Percentiles rank a stretch among this genome's conserved stretches.
These are phyloP conservation scores for Fraxinus excelsior DNA, from an alignment of 257 asterid species.

Conservation along the genomic window DNA sequence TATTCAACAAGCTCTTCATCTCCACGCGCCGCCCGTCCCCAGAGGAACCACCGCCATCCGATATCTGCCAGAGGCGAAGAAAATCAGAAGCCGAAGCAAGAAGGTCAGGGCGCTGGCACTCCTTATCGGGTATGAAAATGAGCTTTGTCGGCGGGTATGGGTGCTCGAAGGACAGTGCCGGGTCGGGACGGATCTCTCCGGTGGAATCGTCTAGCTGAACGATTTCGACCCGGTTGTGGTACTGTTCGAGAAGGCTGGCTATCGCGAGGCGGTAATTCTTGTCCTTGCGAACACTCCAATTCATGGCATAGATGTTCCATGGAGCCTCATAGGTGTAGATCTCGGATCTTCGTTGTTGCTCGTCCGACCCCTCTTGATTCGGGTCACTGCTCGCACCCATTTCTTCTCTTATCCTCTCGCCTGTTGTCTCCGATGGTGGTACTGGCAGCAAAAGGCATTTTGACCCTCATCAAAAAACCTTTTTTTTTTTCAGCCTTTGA, in stretches of 20 bases:
- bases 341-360: slow-evolving; percentile 96
- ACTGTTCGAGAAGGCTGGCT: slow-evolving; percentile 81
- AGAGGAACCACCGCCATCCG: slow-evolving; percentile 36
- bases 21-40: slow-evolving; percentile 63
- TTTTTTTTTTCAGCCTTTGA: too few species aligned
- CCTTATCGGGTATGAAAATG: slow-evolving; percentile 89
- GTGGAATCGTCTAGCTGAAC: slow-evolving; percentile 85
- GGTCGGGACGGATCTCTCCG: slow-evolving; percentile 86
- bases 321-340: slow-evolving; percentile 99
- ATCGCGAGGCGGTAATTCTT: slow-evolving; percentile 88
- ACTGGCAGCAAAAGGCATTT: too few species aligned
- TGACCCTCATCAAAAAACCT: too few species aligned
- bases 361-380: slow-evolving; percentile 82
- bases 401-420: neutral
- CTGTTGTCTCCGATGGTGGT: too few species aligned
- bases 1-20: slow-evolving; percentile 62
- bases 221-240: slow-evolving; percentile 79
- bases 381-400: slow-evolving; percentile 86
- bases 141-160: slow-evolving; percentile 94
- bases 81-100: slow-evolving; percentile 88
- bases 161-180: slow-evolving; percentile 80
- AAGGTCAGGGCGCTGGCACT: slow-evolving; percentile 86
- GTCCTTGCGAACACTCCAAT: slow-evolving; percentile 93
- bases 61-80: slow-evolving; percentile 85
- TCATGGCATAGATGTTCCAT: slow-evolving; percentile 96